Evolutionary conservation across 148 eudicot species (phyloP), one percentile per base, ranked within the genome.

Genomic region (Polygonum aviculare): DNA sequence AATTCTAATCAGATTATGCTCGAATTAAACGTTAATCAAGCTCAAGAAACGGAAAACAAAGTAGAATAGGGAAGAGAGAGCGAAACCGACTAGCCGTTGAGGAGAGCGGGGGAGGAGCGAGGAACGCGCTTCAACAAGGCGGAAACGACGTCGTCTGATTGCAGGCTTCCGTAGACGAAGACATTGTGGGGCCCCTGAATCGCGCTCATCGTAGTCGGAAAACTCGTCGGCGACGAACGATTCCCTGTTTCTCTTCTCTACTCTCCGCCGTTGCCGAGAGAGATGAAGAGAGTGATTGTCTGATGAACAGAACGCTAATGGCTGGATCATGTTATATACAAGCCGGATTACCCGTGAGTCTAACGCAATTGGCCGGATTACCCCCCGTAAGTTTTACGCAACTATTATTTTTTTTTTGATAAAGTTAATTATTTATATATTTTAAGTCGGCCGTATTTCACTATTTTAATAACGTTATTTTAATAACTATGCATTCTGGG

Each of bases 131-230:
- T 82, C 76, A 93, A 77, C 26, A 93, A 82, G 16, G 85, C 85
- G 4, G 77, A 80, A 77, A 89, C 98, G 51, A 93, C 92, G 77
- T 90, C 89, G 71, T 93, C 93, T 3, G 96, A 89, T 47, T 88
- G 77, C 22, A 93, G 84, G 77, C 95, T 93, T 54, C 97, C 97
- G 79, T 93, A 93, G n/a, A 93, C 98, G 79, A 90, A 93, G 0
- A 90, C 98, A 45, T 83, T 85, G 77, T 81, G 87, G 21, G 74
- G 31, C 67, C 51, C 75, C 75, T 70, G 80, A 67, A 15, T 67
- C 31, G 81, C 72, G 57, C 52, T 73, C 77, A 65, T 65, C 41
- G 71, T 83, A 76, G 7, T 21, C 63, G 77, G 0, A 33, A 49
- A 9, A 8, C 76, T 51, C 45, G 38, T 22, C 67, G 67, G 35